Conservation (phyloP, 2,329 filamentous ascomycete species). For the Stachybotrys chartarum region DNA sequence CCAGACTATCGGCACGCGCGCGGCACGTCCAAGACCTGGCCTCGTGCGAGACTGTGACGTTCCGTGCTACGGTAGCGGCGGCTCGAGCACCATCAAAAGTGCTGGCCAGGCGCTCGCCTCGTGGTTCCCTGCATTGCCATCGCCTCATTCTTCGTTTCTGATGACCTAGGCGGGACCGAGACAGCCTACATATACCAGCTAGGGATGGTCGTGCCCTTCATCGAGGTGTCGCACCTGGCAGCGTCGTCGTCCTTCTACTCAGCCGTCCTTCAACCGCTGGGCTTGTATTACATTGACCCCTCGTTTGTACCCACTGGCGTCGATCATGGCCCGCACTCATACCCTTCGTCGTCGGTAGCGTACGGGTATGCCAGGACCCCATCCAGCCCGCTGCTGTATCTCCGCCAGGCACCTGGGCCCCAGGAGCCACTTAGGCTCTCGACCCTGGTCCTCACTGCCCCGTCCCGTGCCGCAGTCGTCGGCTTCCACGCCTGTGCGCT, state of each 20-base stretch:
- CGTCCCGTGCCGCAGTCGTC: slow-evolving; percentile 56
- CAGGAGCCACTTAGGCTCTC: slow-evolving; percentile 32
- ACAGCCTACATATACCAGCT: too few species aligned
- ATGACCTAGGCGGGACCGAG: too few species aligned
- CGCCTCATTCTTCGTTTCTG: not conserved
- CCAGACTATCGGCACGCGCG: too few species aligned
- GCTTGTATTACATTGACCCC: slow-evolving; percentile 51
- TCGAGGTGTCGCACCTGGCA: slow-evolving; percentile 69
- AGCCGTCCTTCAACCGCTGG: slow-evolving; percentile 68
- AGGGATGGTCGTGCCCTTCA: slow-evolving; percentile 37
- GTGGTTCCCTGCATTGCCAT: too few species aligned
- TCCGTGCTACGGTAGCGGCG: too few species aligned
- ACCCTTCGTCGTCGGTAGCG: slow-evolving; percentile 25
- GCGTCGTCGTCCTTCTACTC: slow-evolving; percentile 80
- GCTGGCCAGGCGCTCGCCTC: too few species aligned
- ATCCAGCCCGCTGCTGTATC: slow-evolving; percentile 27
- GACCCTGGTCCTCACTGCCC: slow-evolving; percentile 60
- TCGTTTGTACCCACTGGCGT: not conserved
- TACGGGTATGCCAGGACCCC: slow-evolving; percentile 30
- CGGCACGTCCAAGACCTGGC: too few species aligned
- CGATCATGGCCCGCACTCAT: slow-evolving; percentile 10
- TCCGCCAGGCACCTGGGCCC: slow-evolving; percentile 33
- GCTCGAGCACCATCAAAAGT: too few species aligned
- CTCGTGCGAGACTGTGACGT: too few species aligned
- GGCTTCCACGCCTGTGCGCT: slow-evolving; percentile 66